A percentile compares a stretch with the other conserved stretches of the same genome.
Conservation (phyloP, 176 grass and related monocot species). For the Oryza longistaminata region DNA sequence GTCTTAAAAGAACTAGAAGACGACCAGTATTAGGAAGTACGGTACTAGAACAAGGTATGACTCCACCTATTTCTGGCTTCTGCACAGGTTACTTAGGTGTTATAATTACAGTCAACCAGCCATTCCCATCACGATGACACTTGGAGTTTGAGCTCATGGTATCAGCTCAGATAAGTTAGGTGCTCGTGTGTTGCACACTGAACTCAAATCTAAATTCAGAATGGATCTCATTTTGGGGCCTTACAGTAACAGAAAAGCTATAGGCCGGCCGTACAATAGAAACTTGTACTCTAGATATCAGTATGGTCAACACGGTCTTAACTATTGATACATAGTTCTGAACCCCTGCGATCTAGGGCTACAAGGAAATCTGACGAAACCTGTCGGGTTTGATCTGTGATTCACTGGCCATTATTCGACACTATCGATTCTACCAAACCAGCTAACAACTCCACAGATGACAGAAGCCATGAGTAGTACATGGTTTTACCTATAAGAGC, state of each 20-base stretch:
- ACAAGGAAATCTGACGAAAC: conserved; percentile 17
- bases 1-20: conserved; percentile 1
- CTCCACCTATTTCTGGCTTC: background rate
- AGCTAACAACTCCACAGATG: background rate
- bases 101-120: background rate
- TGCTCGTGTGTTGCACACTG: background rate
- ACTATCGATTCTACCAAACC: background rate
- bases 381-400: background rate
- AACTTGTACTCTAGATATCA: background rate
- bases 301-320: background rate
- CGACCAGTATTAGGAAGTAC: background rate
- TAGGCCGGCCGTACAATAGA: too few relatives aligned
- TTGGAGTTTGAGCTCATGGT: background rate
- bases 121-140: background rate
- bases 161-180: background rate
- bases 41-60: background rate
- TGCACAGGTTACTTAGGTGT: background rate
- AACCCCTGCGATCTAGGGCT: background rate
- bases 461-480: background rate
- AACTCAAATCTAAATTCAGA: background rate
- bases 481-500: conserved; percentile 66
- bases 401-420: background rate
- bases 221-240: background rate
- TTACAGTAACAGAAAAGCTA: background rate
- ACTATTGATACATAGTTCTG: background rate